A percentile compares a stretch with the other conserved stretches of the same genome.
Conservation (phyloP, 345 rosid species). For the Pelargonium nanum region DNA sequence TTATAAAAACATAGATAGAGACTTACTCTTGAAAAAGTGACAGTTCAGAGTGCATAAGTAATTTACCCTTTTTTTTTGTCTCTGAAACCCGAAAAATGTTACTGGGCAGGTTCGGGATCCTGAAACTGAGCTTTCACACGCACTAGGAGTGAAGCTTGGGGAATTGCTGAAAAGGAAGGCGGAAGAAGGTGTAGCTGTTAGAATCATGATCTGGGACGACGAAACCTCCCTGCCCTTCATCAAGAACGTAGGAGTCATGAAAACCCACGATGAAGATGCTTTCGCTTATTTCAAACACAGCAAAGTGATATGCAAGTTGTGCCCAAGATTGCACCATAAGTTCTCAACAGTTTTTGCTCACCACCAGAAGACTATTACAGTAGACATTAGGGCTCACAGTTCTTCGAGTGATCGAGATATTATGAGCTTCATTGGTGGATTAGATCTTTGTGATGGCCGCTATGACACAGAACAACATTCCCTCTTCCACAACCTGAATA, state of each 20-base stretch:
- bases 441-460: conserved; percentile 75
- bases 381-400: conserved; percentile 30
- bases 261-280: conserved; percentile 57
- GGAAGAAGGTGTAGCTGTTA: conserved; percentile 79
- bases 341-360: conserved; percentile 76
- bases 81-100: neutral
- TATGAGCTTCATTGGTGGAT: conserved; percentile 72
- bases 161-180: conserved; percentile 62
- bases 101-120: conserved; percentile 44
- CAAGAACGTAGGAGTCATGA: conserved; percentile 76
- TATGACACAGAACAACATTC: conserved; percentile 82
- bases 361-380: conserved; percentile 73
- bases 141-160: conserved; percentile 57
- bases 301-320: conserved; percentile 48
- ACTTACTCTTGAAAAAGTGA: no score
- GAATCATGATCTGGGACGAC: conserved; percentile 84
- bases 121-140: conserved; percentile 50
- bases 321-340: conserved; percentile 58
- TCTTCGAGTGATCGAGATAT: conserved; percentile 42
- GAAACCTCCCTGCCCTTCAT: conserved; percentile 66
- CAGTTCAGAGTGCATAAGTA: no score
- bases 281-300: conserved; percentile 57
- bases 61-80: no score
- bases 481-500: conserved; percentile 50
- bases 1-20: no score